Percentiles rank a stretch among this genome's conserved stretches.
phyloP scores from a whole-genome alignment of 805 yeast genomes.

The Priceomyces fermenticarens region DNA sequence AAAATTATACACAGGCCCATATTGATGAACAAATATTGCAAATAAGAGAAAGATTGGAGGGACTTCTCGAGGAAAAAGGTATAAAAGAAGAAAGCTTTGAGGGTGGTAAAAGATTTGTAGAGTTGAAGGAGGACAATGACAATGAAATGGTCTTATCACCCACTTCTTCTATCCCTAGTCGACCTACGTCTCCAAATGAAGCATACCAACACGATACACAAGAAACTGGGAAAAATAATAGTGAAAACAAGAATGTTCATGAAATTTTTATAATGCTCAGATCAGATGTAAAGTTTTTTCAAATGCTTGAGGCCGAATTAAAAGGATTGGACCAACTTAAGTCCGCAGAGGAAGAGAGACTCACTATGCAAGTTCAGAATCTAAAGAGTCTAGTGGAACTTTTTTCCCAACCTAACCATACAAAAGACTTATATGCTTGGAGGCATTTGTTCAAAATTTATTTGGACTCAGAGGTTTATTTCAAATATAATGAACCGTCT shows the following conservation, averaged over 20 bases:
- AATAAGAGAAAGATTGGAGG: constrained; percentile 25
- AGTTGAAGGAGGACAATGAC: constrained; percentile 25
- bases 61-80: constrained; percentile 21
- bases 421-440: constrained; percentile 63
- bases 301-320: constrained; percentile 54
- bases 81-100: constrained; percentile 3
- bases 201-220: background rate
- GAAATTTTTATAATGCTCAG: constrained; percentile 44
- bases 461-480: constrained; percentile 64
- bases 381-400: constrained; percentile 39
- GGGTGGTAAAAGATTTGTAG: constrained; percentile 18
- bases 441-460: constrained; percentile 63
- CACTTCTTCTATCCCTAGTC: constrained; percentile 11
- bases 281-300: constrained; percentile 60
- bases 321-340: constrained; percentile 46
- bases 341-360: constrained; percentile 38
- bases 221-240: constrained; percentile 1
- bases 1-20: constrained; percentile 29
- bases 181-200: constrained; percentile 7
- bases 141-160: constrained; percentile 28
- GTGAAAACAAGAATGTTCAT: constrained; percentile 15
- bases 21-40: constrained; percentile 27
- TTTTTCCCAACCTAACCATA: constrained; percentile 33
- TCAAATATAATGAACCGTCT: constrained; percentile 46
- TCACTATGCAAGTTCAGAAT: constrained; percentile 40